These are phyloP conservation scores for Lablab purpureus DNA, from an alignment of 306 rosid genomes.

Conservation along the genomic window DNA sequence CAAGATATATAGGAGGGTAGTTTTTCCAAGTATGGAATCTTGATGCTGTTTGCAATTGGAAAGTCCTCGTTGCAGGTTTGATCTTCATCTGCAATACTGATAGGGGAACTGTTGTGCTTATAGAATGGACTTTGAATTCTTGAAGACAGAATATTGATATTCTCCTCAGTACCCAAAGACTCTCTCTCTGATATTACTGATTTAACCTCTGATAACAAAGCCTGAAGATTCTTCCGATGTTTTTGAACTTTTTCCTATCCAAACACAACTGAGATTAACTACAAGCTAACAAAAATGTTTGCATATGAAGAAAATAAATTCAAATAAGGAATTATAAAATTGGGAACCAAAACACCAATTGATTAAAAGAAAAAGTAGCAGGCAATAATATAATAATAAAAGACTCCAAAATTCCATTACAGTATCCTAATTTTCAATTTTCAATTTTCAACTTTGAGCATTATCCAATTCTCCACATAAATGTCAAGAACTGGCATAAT, in stretches of 20 bases:
- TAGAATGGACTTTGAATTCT: conserved; percentile 61
- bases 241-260: conserved; percentile 63
- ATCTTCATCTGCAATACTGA: conserved; percentile 56
- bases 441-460: not conserved
- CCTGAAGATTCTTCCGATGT: conserved; percentile 58
- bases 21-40: too few relatives aligned
- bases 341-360: not conserved
- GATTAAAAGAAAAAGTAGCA: not conserved
- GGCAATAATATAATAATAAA: not conserved
- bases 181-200: conserved; percentile 44
- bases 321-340: not conserved
- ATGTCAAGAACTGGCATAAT: not conserved
- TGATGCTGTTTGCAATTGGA: too few relatives aligned
- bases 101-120: conserved; percentile 35
- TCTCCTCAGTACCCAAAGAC: conserved; percentile 28
- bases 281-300: not conserved
- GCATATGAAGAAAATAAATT: conserved; percentile 10
- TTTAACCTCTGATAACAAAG: conserved; percentile 40
- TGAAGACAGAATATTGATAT: conserved; percentile 54
- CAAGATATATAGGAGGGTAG: too few relatives aligned
- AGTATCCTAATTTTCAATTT: too few relatives aligned
- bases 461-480: not conserved
- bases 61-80: conserved; percentile 39
- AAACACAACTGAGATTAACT: conserved; percentile 27
- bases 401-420: not conserved